phyloP scores from a whole-genome alignment of 106 monocot species.

The Dioscorea dumetorum region DNA sequence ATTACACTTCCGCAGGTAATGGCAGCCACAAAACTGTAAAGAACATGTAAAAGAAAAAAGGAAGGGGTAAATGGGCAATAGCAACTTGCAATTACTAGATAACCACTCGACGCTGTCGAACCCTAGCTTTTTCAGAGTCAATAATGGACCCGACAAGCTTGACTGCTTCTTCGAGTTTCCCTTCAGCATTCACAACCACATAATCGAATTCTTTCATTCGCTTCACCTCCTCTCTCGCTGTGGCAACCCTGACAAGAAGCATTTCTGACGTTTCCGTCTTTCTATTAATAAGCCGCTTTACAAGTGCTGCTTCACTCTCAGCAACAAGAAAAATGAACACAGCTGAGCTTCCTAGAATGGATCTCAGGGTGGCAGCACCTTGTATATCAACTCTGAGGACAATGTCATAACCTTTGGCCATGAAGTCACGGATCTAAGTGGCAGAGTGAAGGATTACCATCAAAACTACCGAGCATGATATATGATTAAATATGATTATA shows the following conservation, averaged over 20 bases:
- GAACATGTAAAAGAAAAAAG: not conserved
- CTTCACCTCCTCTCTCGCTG: conserved; percentile 74
- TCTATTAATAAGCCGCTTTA: conserved; percentile 69
- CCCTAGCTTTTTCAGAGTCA: conserved; percentile 85
- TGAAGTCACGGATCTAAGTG: conserved; percentile 79
- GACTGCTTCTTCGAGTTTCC: conserved; percentile 73
- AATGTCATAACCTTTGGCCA: conserved; percentile 92
- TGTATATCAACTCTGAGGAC: conserved; percentile 94
- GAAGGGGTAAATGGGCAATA: not conserved
- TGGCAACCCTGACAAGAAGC: conserved; percentile 92
- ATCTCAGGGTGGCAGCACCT: conserved; percentile 84
- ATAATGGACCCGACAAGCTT: conserved; percentile 82
- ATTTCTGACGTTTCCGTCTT: conserved; percentile 86
- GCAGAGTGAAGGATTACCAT: not conserved
- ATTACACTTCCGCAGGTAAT: too few relatives aligned
- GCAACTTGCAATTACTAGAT: conserved; percentile 16
- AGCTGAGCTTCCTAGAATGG: conserved; percentile 77
- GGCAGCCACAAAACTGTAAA: too few relatives aligned
- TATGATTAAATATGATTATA: not conserved
- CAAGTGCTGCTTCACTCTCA: conserved; percentile 82
- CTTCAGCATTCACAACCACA: conserved; percentile 84
- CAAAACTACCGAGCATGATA: not conserved
- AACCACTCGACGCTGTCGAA: conserved; percentile 27
- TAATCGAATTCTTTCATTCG: conserved; percentile 76
- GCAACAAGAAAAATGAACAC: conserved; percentile 90